These are phyloP conservation scores for Selenicereus undatus DNA, from an alignment of 148 eudicot species.

Conservation along the genomic window DNA sequence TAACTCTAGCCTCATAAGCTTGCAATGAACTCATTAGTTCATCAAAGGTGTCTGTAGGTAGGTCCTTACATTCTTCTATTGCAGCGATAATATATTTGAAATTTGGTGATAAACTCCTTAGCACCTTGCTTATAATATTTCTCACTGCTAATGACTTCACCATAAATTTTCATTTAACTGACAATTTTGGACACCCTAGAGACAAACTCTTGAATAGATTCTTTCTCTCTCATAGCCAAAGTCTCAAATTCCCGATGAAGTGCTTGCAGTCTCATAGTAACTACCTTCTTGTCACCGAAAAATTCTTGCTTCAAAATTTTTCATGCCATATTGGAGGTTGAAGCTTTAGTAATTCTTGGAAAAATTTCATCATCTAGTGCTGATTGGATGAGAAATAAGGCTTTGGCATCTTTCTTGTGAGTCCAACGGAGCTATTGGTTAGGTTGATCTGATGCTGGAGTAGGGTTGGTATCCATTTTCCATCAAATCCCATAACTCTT, in stretches of 20 bases:
- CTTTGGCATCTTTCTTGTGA: background rate
- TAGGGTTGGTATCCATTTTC: background rate
- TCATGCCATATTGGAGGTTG: background rate
- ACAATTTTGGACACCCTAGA: no score
- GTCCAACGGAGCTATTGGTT: background rate
- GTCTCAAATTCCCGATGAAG: background rate
- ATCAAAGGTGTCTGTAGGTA: no score
- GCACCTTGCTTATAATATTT: no score
- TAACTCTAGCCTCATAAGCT: no score
- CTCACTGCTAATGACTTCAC: no score
- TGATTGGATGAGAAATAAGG: background rate
- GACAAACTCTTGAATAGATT: no score
- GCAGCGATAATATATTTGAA: no score
- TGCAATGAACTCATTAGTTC: no score
- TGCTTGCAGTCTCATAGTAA: background rate
- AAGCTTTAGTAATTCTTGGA: background rate
- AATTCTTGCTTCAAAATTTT: background rate
- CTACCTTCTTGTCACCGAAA: background rate
- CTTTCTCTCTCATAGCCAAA: background rate
- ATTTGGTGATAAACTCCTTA: no score
- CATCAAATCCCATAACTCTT: conserved; percentile 1
- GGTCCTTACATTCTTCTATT: no score
- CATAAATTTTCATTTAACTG: no score
- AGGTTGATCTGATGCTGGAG: background rate
- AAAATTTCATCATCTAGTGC: background rate